Conservation (phyloP, 2,329 filamentous ascomycete genomes). For the Pseudopyrenochaeta lycopersici region DNA sequence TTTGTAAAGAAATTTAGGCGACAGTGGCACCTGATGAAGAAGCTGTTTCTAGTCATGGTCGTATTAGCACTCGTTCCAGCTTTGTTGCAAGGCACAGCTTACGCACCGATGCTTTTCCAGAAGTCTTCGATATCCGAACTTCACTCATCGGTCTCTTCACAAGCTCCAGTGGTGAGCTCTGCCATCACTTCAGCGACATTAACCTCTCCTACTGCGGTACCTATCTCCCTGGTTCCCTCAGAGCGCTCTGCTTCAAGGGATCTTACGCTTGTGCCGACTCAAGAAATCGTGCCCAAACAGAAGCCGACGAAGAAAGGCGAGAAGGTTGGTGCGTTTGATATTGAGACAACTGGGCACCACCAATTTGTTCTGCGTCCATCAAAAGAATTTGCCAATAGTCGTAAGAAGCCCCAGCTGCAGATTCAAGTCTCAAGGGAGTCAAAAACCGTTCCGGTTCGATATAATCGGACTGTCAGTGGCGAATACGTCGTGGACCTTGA, state of each 20-base stretch:
- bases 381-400: constrained; percentile 49
- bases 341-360: constrained; percentile 63
- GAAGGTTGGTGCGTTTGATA: constrained; percentile 56
- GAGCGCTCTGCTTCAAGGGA: constrained; percentile 17
- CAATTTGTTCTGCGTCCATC: constrained; percentile 63
- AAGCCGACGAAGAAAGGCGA: constrained; percentile 26
- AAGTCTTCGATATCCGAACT: constrained; percentile 8
- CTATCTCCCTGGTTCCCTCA: constrained; percentile 7
- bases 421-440: constrained; percentile 59
- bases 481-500: constrained; percentile 63
- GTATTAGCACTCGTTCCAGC: constrained; percentile 27
- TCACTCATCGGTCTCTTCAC: constrained; percentile 7
- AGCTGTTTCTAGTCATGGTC: constrained; percentile 17
- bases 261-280: constrained; percentile 24
- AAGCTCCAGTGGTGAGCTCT: constrained; percentile 2
- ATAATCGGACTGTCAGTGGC: constrained; percentile 60
- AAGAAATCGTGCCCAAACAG: constrained; percentile 11
- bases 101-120: constrained; percentile 19
- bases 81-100: constrained; percentile 20
- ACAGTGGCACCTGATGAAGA: constrained; percentile 8
- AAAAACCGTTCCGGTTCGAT: constrained; percentile 55
- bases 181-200: constrained; percentile 10
- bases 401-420: constrained; percentile 58
- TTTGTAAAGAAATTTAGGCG: constrained; percentile 13
- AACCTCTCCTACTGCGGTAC: constrained; percentile 1